Conservation (phyloP, 306 rosid species). For the Rubus parviflorus region DNA sequence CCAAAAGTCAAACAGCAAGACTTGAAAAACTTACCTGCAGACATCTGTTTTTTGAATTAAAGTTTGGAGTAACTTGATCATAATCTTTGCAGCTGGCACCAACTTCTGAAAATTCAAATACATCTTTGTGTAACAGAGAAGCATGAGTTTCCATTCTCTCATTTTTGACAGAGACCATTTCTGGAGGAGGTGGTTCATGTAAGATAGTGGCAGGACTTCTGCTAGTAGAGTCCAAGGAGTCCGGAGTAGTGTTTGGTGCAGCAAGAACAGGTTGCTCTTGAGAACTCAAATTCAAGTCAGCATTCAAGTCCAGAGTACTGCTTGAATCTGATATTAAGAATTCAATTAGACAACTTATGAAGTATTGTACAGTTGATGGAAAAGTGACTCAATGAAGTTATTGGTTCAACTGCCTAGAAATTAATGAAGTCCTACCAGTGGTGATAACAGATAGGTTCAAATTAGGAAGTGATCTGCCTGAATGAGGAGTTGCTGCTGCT, state of each 20-base stretch:
- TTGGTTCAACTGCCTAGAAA: conserved; percentile 3
- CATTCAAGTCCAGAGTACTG: conserved; percentile 30
- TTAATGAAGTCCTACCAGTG: conserved; percentile 38
- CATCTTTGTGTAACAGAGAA: conserved; percentile 27
- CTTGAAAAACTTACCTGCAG: conserved; percentile 18
- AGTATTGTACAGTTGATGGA: conserved; percentile 1
- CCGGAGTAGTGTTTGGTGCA: conserved; percentile 23
- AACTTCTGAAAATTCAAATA: conserved; percentile 22
- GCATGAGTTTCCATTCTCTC: conserved; percentile 22
- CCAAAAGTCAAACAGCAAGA: conserved; percentile 16
- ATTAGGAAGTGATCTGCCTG: conserved; percentile 30
- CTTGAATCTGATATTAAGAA: conserved; percentile 36
- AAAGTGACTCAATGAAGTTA: conserved; percentile 2
- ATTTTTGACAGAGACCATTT: conserved; percentile 22
- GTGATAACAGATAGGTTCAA: conserved; percentile 34
- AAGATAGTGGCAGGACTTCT: conserved; percentile 38
- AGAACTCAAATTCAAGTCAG: conserved; percentile 40
- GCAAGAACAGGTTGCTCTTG: conserved; percentile 33
- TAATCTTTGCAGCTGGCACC: conserved; percentile 21
- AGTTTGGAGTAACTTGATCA: conserved; percentile 21
- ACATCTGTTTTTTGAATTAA: conserved; percentile 12
- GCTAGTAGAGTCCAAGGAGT: conserved; percentile 41
- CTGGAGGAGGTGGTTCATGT: conserved; percentile 36
- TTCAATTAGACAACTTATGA: conserved; percentile 18
- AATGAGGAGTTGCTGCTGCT: conserved; percentile 14